Evolutionary conservation across 108 stramenopile genomes (phyloP), one percentile per base, ranked within the genome.

Genomic region (Cyclotella baltica): DNA sequence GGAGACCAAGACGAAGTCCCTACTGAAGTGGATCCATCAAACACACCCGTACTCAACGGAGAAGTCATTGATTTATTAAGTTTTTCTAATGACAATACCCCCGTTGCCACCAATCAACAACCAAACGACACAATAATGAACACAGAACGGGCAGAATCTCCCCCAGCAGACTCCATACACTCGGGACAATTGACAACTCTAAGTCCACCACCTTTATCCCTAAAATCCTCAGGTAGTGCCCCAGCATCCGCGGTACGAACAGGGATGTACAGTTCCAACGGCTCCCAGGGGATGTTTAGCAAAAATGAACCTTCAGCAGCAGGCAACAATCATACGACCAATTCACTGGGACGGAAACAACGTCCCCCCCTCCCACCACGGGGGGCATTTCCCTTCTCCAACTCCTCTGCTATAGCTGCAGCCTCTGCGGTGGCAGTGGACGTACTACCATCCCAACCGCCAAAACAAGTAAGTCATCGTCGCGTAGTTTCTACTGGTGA

Each of bases 161-260:
- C 80, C 15, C 80, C 80, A 3, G 71, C 80, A 25, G 80, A 81
- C 28, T 81, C 80, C 20, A 48, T 80, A 0, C 80, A 81, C 73
- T 67, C 65, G 27, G 68, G 51, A n/a, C 51, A 46, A 28, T 27
- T 81, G 30, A 68, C 72, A 23, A 46, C 80, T 0, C 62, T 81
- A 18, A 74, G 59, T 68, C 80, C 80, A 18, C 80, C 80, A 0
- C 80, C 80, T 4, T 8, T 81, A 1, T 74, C 71, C 0, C 36
- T 55, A 0, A 65, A 65, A 55, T 78, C 77, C 13, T 29, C 27
- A 10, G 57, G 27, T 13, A 36, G 52, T 37, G 68, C 31, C 4
- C 38, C 48, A 1, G 1, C 34, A 29, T 4, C 3, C 38, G 58
- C 25, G 16, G 48, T 2, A n/a, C 55, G 55, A 10, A 6, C 33